These are phyloP conservation scores for Croton setiger DNA, from an alignment of 441 rosid genomes.

Conservation along the genomic window DNA sequence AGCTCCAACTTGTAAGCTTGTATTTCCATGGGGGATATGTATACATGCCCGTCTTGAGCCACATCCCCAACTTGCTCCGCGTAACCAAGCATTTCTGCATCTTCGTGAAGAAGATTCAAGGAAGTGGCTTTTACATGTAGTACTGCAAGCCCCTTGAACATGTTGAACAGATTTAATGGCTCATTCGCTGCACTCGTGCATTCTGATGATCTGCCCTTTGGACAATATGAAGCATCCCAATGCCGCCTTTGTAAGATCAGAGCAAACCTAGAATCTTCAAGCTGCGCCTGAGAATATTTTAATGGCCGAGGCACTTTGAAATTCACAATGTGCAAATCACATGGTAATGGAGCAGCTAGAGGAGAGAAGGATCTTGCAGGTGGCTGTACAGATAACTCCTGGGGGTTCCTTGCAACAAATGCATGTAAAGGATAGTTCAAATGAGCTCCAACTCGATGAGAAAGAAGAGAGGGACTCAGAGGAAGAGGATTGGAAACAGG, in stretches of 20 bases:
- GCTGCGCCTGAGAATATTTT: constrained; percentile 54
- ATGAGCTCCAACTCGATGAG: constrained; percentile 66
- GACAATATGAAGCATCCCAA: constrained; percentile 80
- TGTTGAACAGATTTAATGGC: constrained; percentile 56
- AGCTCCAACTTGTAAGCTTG: constrained; percentile 90
- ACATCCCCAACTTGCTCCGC: constrained; percentile 48
- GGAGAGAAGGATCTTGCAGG: constrained; percentile 61
- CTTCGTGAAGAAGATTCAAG: constrained; percentile 84
- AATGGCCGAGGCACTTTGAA: constrained; percentile 79
- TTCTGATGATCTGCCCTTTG: constrained; percentile 43
- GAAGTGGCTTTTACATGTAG: constrained; percentile 66
- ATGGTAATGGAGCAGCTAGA: constrained; percentile 67
- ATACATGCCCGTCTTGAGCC: constrained; percentile 56
- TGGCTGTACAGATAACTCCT: constrained; percentile 57
- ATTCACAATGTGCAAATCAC: constrained; percentile 85
- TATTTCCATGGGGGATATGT: constrained; percentile 88
- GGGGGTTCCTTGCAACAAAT: constrained; percentile 71
- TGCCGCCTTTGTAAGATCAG: constrained; percentile 63
- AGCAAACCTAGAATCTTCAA: constrained; percentile 63
- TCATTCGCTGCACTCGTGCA: constrained; percentile 62
- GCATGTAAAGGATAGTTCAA: constrained; percentile 86
- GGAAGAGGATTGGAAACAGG: constrained; percentile 48
- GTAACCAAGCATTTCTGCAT: constrained; percentile 72
- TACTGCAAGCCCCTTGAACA: constrained; percentile 75
- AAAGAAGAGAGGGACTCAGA: constrained; percentile 76